A percentile compares a stretch with the other conserved stretches of the same genome.
Evolutionary conservation across 2,329 filamentous ascomycete species (phyloP).

Genomic region (Microsporum ferrugineum): DNA sequence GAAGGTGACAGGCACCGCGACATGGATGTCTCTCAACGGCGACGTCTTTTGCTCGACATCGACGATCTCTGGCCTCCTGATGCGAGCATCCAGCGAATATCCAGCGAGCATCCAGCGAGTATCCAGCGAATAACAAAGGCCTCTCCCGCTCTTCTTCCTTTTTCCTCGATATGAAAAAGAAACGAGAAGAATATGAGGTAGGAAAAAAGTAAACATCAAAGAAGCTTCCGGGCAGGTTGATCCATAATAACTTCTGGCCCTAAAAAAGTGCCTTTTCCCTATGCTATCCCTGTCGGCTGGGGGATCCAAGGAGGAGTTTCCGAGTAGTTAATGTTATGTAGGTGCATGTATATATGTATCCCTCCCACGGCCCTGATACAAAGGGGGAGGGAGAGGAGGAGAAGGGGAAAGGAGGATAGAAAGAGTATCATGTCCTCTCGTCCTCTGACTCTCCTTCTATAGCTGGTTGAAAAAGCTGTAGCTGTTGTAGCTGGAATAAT

Average conservation of each 20-base stretch:
- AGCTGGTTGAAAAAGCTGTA: neutral
- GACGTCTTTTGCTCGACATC: neutral
- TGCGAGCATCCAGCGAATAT: neutral
- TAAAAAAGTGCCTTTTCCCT: neutral
- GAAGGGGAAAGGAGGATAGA: neutral
- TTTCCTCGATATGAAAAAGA: neutral
- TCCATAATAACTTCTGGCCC: neutral
- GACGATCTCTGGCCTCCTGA: neutral
- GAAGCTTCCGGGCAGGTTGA: neutral
- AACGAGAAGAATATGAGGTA: neutral
- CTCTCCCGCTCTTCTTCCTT: too few species aligned
- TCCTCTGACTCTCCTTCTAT: too few species aligned
- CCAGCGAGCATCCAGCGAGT: neutral
- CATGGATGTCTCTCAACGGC: neutral
- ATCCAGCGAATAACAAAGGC: too few species aligned
- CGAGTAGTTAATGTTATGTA: neutral
- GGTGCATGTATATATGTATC: neutral
- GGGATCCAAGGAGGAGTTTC: neutral
- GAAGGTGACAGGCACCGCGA: neutral
- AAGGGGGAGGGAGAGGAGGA: neutral
- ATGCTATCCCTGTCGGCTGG: neutral
- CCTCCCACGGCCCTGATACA: neutral
- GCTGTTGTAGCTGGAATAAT: neutral
- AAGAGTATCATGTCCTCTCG: neutral
- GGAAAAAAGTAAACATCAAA: constrained; percentile 1